These are phyloP conservation scores for Neoscytalidium dimidiatum DNA, from an alignment of 2,329 filamentous ascomycete genomes.

Conservation along the genomic window DNA sequence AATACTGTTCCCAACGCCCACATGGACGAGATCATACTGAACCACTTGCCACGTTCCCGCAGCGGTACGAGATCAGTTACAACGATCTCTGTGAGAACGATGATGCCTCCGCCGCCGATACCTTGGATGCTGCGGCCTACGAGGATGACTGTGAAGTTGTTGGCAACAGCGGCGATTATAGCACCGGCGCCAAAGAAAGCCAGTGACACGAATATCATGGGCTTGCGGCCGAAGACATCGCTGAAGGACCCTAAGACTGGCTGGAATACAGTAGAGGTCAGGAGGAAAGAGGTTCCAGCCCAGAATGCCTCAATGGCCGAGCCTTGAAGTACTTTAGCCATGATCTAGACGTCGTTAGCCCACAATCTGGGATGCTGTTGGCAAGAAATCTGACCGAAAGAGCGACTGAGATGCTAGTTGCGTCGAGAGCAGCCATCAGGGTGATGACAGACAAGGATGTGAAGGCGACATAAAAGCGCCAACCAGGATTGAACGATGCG, in stretches of 20 bases:
- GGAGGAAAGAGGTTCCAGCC: slow-evolving; percentile 42
- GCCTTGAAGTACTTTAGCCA: slow-evolving; percentile 37
- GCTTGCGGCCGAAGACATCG: slow-evolving; percentile 43
- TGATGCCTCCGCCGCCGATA: slow-evolving; percentile 44
- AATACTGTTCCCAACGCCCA: slow-evolving; percentile 60
- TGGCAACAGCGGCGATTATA: slow-evolving; percentile 38
- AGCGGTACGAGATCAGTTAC: slow-evolving; percentile 50
- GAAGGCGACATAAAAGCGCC: slow-evolving; percentile 42
- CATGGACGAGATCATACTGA: slow-evolving; percentile 44
- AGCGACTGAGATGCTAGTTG: slow-evolving; percentile 65
- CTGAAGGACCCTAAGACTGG: slow-evolving; percentile 43
- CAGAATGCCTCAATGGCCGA: slow-evolving; percentile 45
- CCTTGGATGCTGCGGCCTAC: slow-evolving; percentile 43
- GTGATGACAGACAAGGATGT: slow-evolving; percentile 56
- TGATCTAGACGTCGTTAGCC: slow-evolving; percentile 30
- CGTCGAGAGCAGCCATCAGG: slow-evolving; percentile 65
- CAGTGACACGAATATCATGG: slow-evolving; percentile 39
- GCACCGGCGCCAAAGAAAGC: slow-evolving; percentile 39
- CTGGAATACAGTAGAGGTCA: slow-evolving; percentile 44
- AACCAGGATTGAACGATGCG: slow-evolving; percentile 14
- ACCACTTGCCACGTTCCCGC: slow-evolving; percentile 44
- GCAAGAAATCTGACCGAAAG: slow-evolving; percentile 40
- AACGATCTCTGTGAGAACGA: slow-evolving; percentile 46
- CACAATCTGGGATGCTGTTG: slow-evolving; percentile 2
- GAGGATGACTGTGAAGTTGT: slow-evolving; percentile 41